phyloP scores from a whole-genome alignment of 2,329 filamentous ascomycete species.

The Cadophora gregata region DNA sequence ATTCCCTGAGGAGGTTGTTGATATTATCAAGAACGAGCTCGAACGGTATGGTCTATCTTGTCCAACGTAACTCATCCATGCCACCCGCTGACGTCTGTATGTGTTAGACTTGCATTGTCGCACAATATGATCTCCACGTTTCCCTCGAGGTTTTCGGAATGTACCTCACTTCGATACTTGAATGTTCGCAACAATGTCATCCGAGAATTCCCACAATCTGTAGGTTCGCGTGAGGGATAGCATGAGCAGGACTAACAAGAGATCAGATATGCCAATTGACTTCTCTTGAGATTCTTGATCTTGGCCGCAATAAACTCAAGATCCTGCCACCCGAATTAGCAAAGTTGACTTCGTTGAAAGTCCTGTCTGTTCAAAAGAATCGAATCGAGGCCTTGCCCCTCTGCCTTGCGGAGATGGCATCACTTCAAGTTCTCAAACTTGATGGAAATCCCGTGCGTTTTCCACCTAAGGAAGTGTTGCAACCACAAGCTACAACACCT shows the following conservation, averaged over 20 bases:
- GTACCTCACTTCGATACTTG: conserved; percentile 77
- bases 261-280: conserved; percentile 81
- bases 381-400: conserved; percentile 83
- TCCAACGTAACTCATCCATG: conserved; percentile 36
- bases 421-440: conserved; percentile 86
- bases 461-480: conserved; percentile 73
- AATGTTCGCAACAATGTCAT: conserved; percentile 81
- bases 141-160: conserved; percentile 74
- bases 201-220: conserved; percentile 67
- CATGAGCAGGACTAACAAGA: conserved; percentile 25
- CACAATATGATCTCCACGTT: conserved; percentile 78
- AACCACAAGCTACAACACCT: conserved; percentile 60
- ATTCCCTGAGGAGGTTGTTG: conserved; percentile 46
- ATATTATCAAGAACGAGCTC: conserved; percentile 46
- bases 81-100: conserved; percentile 37
- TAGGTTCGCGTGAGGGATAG: conserved; percentile 49
- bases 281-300: conserved; percentile 89
- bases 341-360: conserved; percentile 83
- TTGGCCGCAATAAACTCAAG: conserved; percentile 85
- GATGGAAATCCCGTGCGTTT: conserved; percentile 87
- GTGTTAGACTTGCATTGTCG: conserved; percentile 73
- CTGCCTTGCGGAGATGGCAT: conserved; percentile 87
- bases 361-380: conserved; percentile 87
- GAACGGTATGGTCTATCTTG: conserved; percentile 41
- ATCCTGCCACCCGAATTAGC: conserved; percentile 79